phyloP scores from a whole-genome alignment of 768 basidiomycete genomes.

The Lyophyllum atratum region DNA sequence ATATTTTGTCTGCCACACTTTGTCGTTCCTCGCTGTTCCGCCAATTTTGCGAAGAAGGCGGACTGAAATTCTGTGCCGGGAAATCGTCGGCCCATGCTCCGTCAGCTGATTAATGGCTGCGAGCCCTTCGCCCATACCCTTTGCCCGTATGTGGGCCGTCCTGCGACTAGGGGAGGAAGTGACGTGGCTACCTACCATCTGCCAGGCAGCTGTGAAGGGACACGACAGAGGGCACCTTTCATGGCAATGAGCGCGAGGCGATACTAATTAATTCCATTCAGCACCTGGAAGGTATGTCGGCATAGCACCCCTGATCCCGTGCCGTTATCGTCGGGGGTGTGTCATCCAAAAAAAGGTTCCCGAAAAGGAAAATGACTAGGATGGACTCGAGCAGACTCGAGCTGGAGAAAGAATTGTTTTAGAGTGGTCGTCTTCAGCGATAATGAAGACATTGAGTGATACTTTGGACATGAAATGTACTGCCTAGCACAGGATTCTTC shows the following conservation, averaged over 20 bases:
- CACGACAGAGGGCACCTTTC: background rate
- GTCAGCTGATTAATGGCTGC: slow-evolving; percentile 4
- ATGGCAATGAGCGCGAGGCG: background rate
- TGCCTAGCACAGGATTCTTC: slow-evolving; percentile 13
- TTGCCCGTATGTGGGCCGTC: slow-evolving; percentile 2
- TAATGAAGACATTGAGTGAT: background rate
- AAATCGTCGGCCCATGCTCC: slow-evolving; percentile 4
- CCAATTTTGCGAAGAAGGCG: background rate
- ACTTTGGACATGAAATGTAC: slow-evolving; percentile 2
- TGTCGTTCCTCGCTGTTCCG: background rate
- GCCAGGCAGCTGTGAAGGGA: background rate
- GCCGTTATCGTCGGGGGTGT: slow-evolving; percentile 16
- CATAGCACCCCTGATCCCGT: background rate
- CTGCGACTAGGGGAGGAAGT: background rate
- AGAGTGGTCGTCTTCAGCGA: background rate
- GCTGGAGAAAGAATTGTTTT: background rate
- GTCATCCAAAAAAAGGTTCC: slow-evolving; percentile 4
- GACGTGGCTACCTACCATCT: background rate
- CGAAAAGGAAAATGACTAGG: slow-evolving; percentile 16
- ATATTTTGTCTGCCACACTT: background rate
- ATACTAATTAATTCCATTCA: background rate
- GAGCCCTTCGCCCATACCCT: slow-evolving; percentile 13
- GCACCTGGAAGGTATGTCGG: background rate
- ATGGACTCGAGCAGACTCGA: slow-evolving; percentile 17
- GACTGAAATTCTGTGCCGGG: slow-evolving; percentile 1